Percentiles rank a stretch among this genome's conserved stretches.
phyloP scores from a whole-genome alignment of 305 asterid genomes.

The Nicotiana rustica region DNA sequence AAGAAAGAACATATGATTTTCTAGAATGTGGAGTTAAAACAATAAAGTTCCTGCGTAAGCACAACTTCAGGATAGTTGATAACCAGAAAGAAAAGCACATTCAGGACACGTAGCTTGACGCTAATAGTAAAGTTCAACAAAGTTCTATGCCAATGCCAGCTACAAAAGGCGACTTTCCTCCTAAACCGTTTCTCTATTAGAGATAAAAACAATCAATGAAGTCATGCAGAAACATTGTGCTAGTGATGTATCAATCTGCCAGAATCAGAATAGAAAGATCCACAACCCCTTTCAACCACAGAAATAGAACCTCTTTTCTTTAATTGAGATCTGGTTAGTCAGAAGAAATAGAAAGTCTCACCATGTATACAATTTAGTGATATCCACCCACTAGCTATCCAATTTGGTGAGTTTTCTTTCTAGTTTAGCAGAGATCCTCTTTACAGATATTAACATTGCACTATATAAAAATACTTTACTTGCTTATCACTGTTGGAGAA shows the following conservation, averaged over 20 bases:
- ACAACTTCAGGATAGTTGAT: conserved; percentile 8
- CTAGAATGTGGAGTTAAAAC: not conserved
- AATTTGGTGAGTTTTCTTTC: conserved; percentile 18
- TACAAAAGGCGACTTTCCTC: not conserved
- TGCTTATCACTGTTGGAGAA: not conserved
- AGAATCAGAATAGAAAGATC: not conserved
- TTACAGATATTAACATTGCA: not conserved
- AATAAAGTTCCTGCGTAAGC: not conserved
- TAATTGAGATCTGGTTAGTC: not conserved
- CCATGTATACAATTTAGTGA: conserved; percentile 2
- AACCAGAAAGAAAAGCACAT: not conserved
- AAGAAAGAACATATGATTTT: conserved; percentile 7
- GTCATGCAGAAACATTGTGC: not conserved
- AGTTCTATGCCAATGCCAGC: not conserved
- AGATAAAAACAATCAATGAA: not conserved
- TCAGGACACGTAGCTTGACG: not conserved
- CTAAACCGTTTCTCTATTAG: not conserved
- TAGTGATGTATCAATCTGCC: conserved; percentile 11
- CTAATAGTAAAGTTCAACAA: not conserved
- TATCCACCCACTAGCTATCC: not conserved
- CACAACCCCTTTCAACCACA: not conserved
- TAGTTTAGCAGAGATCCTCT: not conserved
- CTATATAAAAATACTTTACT: not conserved
- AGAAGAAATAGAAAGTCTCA: not conserved
- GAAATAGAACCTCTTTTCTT: not conserved